These are phyloP conservation scores for Epichloe bromicola DNA, from an alignment of 2,329 filamentous ascomycete species.

Conservation along the genomic window DNA sequence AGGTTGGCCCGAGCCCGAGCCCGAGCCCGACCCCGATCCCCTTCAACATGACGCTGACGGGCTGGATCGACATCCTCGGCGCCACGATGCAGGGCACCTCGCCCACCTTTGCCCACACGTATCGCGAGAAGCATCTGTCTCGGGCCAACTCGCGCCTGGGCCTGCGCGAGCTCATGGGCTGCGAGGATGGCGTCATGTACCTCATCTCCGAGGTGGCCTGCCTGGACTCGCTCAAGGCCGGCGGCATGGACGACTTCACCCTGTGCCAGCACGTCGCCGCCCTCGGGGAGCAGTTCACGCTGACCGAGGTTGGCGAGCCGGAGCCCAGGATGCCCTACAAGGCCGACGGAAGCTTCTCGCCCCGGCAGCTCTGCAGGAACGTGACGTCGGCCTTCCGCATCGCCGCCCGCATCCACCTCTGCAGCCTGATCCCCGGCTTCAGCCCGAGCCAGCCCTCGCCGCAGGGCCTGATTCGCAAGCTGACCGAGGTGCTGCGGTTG, in stretches of 20 bases:
- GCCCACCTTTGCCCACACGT: conserved; percentile 85
- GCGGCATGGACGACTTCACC: conserved; percentile 72
- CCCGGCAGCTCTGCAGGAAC: conserved; percentile 74
- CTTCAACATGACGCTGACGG: conserved; percentile 88
- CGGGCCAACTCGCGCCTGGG: conserved; percentile 49
- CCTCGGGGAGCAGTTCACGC: conserved; percentile 75
- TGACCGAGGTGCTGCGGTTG: conserved; percentile 62
- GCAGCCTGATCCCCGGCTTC: conserved; percentile 84
- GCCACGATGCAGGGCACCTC: conserved; percentile 81
- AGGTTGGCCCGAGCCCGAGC: too few relatives aligned
- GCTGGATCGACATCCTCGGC: conserved; percentile 96
- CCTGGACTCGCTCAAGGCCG: conserved; percentile 74
- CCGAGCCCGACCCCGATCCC: conserved; percentile 40
- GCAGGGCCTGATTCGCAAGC: conserved; percentile 62
- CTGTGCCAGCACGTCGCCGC: conserved; percentile 81
- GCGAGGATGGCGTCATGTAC: conserved; percentile 95
- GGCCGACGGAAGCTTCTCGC: conserved; percentile 60
- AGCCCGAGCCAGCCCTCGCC: conserved; percentile 62
- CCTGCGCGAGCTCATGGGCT: conserved; percentile 88
- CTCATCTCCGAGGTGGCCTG: conserved; percentile 95
- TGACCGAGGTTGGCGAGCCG: conserved; percentile 56
- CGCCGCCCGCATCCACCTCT: conserved; percentile 91
- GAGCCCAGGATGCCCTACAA: conserved; percentile 49
- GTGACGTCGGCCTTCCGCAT: conserved; percentile 85
- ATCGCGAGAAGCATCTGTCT: conserved; percentile 83